A percentile compares a stretch with the other conserved stretches of the same genome.
Evolutionary conservation across 305 asterid genomes (phyloP).

Genomic region (Plantago rigida): DNA sequence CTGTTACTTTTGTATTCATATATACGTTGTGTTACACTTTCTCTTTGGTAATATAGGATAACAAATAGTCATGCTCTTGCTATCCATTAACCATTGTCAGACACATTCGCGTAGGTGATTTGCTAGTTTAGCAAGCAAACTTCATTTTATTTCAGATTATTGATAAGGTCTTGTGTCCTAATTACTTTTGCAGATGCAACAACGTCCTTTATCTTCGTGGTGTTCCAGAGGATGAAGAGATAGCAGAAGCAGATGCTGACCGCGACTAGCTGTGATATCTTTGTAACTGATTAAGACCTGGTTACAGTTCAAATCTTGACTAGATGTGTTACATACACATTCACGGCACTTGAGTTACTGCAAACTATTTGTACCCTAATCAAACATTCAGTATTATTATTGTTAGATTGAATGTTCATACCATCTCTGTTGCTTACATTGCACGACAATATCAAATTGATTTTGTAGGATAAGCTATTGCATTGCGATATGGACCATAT

Average conservation of each 20-base stretch:
- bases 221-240: constrained; percentile 59
- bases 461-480: background rate
- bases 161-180: background rate
- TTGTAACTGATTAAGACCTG: background rate
- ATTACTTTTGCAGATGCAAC: constrained; percentile 42
- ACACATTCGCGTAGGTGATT: too few species aligned
- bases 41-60: too few species aligned
- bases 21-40: too few species aligned
- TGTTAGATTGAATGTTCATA: background rate
- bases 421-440: background rate
- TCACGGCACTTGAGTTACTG: background rate
- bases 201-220: constrained; percentile 66
- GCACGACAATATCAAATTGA: background rate
- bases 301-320: background rate
- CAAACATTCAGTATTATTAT: background rate
- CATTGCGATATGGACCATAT: background rate
- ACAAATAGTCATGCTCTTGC: too few species aligned
- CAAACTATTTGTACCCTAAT: background rate
- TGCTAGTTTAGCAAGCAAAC: too few species aligned
- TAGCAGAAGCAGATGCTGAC: constrained; percentile 55
- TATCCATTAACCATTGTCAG: too few species aligned
- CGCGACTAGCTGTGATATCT: constrained; percentile 27
- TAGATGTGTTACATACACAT: background rate
- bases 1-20: too few species aligned
- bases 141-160: background rate